phyloP scores from a whole-genome alignment of 148 eudicot genomes.

The Camellia lanceoleosa region DNA sequence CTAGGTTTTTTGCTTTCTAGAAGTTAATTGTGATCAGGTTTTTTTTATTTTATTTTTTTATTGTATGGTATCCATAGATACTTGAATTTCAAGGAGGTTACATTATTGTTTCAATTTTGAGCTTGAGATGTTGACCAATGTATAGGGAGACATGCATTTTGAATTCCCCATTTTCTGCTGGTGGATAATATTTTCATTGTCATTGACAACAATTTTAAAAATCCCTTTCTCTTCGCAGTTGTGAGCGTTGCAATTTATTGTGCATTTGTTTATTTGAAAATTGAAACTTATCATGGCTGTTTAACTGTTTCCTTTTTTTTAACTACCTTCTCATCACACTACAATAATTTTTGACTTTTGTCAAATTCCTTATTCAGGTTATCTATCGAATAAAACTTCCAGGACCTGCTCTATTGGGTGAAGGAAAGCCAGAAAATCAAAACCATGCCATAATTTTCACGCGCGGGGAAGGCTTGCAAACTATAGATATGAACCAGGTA shows the following conservation, averaged over 20 bases:
- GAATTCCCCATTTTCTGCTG: neutral
- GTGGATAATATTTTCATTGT: neutral
- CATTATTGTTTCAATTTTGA: neutral
- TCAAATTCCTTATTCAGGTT: conserved; percentile 26
- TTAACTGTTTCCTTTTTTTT: neutral
- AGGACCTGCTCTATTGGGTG: conserved; percentile 47
- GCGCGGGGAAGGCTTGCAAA: conserved; percentile 28
- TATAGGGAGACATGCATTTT: neutral
- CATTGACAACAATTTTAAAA: neutral
- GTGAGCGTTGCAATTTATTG: neutral
- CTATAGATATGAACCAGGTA: conserved; percentile 32
- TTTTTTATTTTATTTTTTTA: too few species aligned
- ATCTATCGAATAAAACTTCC: conserved; percentile 52
- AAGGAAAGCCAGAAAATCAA: conserved; percentile 48
- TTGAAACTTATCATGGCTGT: neutral
- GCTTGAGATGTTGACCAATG: neutral
- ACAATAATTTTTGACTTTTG: neutral
- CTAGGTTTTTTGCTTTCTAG: too few species aligned
- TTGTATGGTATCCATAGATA: too few species aligned
- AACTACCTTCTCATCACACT: neutral
- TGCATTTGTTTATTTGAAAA: neutral
- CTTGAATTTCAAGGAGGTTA: too few species aligned
- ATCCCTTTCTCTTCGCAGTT: neutral
- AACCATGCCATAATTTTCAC: conserved; percentile 29
- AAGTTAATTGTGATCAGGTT: too few species aligned